Base-by-base conservation (phyloP, 2,329 filamentous ascomycete genomes). In the Beauveria rudraprayagi region DNA sequence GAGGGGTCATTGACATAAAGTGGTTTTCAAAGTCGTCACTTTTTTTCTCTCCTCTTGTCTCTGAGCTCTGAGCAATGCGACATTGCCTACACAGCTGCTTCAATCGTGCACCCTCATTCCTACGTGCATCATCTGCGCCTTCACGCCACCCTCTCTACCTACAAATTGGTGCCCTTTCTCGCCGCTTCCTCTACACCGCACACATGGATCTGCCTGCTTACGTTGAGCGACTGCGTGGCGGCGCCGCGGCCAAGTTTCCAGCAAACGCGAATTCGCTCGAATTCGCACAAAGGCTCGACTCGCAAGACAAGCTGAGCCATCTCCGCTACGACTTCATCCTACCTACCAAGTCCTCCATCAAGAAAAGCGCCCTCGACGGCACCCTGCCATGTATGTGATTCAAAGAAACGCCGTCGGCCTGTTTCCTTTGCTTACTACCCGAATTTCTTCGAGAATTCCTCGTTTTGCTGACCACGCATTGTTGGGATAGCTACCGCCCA, bases 271-370 rank as follows among this genome's bases (percentile, higher is more conserved):
- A 73, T 61, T 75, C 78, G 0, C 64, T 77, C 6, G 76, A 77
- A 6, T 84, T 78, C 70, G 82, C 83, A 2, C 70, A 70, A 63
- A 66, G 67, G 50, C 77, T 89, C 6, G 88, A 91, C 71, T 72
- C 75, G 0, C 76, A 83, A 66, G 87, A 91, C 68, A 73, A 78
- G n/a, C 72, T 91, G 44, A 73, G 75, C 17, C 75, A 79, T 61
- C 80, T 90, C 60, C 83, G 90, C 37, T 75, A 84, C 26, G 83
- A 93, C 66, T 96, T 93, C 71, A 80, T 88, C 53, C 86, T 95
- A 51, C 92, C 92, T 0, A 88, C 88, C 3, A 90, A 86, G 71
- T 78, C 77, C 10, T 90, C 92, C 46, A 74, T 94, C 51, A 86
- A 82, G 70, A 83, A 88, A 65, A 87, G 79, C 64, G 83, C 80